These are phyloP conservation scores for Toxicodendron radicans DNA, from an alignment of 345 rosid genomes.

Conservation along the genomic window DNA sequence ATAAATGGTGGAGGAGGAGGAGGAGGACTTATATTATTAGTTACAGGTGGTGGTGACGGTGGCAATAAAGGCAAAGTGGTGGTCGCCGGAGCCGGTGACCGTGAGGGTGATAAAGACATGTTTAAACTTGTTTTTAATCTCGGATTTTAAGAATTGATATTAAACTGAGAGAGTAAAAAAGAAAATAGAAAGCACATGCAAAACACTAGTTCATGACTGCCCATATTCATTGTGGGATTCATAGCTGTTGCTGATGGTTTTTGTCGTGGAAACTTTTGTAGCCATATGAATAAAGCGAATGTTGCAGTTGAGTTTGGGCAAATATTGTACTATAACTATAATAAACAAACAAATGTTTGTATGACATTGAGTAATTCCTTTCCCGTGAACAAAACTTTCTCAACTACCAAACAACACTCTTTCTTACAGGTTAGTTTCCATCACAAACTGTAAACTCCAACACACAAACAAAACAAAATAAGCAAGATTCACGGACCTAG, in stretches of 20 bases:
- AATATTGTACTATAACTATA: too few relatives aligned
- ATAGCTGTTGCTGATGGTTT: neutral
- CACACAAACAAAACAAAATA: neutral
- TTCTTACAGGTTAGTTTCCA: too few relatives aligned
- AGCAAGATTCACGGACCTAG: neutral
- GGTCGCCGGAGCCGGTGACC: conserved; percentile 13
- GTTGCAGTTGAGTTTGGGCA: neutral
- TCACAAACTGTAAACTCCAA: too few relatives aligned
- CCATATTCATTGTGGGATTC: neutral
- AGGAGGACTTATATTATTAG: conserved; percentile 11
- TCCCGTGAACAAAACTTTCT: neutral
- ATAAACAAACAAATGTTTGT: too few relatives aligned
- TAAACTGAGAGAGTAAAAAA: too few relatives aligned
- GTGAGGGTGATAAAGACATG: conserved; percentile 16
- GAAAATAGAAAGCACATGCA: neutral
- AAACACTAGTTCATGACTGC: neutral
- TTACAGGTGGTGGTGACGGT: conserved; percentile 7
- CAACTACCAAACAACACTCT: too few relatives aligned
- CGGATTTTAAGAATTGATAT: too few relatives aligned
- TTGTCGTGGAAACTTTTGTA: neutral
- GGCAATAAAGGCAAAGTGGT: conserved; percentile 15
- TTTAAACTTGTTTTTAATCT: neutral
- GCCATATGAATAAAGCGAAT: neutral
- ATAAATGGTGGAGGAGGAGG: neutral
- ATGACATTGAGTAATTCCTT: too few relatives aligned